Percentiles rank a stretch among this genome's conserved stretches.
These are phyloP conservation scores for Rhodotorula sp. DNA, from an alignment of 1,284 basidiomycete species.

Conservation along the genomic window DNA sequence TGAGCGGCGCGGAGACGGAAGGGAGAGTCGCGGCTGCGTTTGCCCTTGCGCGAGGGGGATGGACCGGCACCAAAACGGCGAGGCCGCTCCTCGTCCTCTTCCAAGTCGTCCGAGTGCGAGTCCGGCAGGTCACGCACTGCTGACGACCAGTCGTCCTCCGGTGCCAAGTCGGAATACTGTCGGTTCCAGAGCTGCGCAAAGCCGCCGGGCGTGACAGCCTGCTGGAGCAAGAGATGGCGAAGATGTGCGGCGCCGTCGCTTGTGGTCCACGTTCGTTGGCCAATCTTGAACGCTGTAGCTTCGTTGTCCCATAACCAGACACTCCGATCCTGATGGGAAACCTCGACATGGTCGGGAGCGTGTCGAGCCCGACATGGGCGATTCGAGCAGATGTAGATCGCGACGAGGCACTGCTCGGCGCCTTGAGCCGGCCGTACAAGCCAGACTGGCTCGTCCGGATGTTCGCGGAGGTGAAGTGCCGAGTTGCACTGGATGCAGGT, in stretches of 20 bases:
- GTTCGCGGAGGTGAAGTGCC: constrained; percentile 4
- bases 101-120: background rate
- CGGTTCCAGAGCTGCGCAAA: constrained; percentile 13
- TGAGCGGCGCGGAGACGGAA: constrained; percentile 2
- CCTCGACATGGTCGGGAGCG: constrained; percentile 28
- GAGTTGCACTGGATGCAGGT: constrained; percentile 15
- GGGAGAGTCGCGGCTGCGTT: background rate
- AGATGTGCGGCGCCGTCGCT: background rate
- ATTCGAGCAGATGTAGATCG: constrained; percentile 14
- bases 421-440: constrained; percentile 9
- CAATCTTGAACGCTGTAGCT: constrained; percentile 11
- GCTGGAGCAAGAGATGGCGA: constrained; percentile 1
- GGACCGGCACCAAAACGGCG: background rate
- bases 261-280: constrained; percentile 11
- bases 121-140: background rate
- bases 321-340: background rate
- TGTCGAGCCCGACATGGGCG: constrained; percentile 8
- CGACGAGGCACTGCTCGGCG: constrained; percentile 6
- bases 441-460: background rate
- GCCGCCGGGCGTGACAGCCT: constrained; percentile 9
- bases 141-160: background rate
- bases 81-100: background rate
- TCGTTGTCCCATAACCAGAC: constrained; percentile 24
- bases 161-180: background rate
- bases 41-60: background rate